A percentile compares a stretch with the other conserved stretches of the same genome.
Evolutionary conservation across 306 rosid genomes (phyloP).

Genomic region (Boehmeria nivea): DNA sequence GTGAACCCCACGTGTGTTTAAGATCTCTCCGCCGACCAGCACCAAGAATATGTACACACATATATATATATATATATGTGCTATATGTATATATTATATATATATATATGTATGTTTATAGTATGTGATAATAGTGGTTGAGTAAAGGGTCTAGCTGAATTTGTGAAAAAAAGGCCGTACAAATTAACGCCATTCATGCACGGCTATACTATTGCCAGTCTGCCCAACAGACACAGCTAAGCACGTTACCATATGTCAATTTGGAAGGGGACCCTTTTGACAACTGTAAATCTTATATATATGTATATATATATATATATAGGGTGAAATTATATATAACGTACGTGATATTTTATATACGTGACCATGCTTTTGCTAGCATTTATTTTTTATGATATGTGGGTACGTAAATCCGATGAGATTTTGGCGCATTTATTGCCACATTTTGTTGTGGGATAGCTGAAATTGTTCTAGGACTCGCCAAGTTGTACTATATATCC

Average conservation of each 20-base stretch:
- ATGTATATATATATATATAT: too few relatives aligned
- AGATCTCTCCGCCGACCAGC: too few relatives aligned
- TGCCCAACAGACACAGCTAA: conserved; percentile 4
- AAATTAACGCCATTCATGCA: conserved; percentile 8
- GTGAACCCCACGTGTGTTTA: conserved; percentile 3
- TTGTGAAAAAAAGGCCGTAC: neutral
- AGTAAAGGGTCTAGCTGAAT: neutral
- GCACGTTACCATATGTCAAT: conserved; percentile 3
- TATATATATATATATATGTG: neutral
- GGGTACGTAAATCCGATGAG: conserved; percentile 20
- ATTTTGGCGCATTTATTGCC: conserved; percentile 13
- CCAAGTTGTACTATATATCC: neutral
- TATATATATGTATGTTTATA: neutral
- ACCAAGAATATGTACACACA: too few relatives aligned
- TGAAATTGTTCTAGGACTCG: neutral
- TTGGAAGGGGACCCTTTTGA: conserved; percentile 8
- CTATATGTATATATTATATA: neutral
- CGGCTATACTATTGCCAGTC: neutral
- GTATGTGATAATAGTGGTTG: neutral
- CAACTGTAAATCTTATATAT: conserved; percentile 2
- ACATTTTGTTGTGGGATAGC: conserved; percentile 1
- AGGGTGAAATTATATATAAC: too few relatives aligned
- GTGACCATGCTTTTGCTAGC: neutral
- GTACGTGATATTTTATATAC: neutral
- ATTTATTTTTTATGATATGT: conserved; percentile 1